A percentile compares a stretch with the other conserved stretches of the same genome.
Conservation (phyloP, 2,329 filamentous ascomycete genomes). For the Apiospora hydei region DNA sequence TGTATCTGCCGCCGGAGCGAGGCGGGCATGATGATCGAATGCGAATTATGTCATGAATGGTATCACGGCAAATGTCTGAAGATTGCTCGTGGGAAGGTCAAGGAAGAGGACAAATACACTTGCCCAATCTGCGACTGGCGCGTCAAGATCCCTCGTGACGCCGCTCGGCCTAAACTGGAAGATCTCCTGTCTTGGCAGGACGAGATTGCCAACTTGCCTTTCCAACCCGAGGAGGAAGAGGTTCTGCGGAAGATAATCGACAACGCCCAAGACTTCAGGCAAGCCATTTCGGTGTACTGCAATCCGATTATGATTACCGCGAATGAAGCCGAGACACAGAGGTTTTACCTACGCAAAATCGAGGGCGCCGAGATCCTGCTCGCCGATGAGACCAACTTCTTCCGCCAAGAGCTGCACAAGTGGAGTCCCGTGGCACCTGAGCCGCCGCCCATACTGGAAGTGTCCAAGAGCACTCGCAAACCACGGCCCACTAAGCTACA, state of each 20-base stretch:
- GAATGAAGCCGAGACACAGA: conserved; percentile 86
- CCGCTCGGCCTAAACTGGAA: conserved; percentile 92
- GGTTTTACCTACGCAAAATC: conserved; percentile 96
- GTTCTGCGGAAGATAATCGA: conserved; percentile 86
- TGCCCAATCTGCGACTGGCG: conserved; percentile 98
- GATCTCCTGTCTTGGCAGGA: conserved; percentile 85
- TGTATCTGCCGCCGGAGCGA: conserved; percentile 95
- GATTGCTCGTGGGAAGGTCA: conserved; percentile 96
- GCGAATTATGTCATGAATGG: conserved; percentile 98
- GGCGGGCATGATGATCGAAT: conserved; percentile 99
- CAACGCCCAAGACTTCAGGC: conserved; percentile 83
- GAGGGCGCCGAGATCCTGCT: conserved; percentile 95
- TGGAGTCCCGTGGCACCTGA: conserved; percentile 90
- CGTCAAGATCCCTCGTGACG: conserved; percentile 95
- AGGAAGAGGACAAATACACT: conserved; percentile 98
- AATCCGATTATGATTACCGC: conserved; percentile 82
- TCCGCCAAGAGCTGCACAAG: conserved; percentile 93
- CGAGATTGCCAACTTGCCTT: conserved; percentile 81
- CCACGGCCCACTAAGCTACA: conserved; percentile 96
- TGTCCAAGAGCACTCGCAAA: conserved; percentile 91
- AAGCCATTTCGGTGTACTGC: conserved; percentile 81
- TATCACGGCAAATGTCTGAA: conserved; percentile 99
- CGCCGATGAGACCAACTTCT: conserved; percentile 94
- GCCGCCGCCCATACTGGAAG: conserved; percentile 83
- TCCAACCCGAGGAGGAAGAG: conserved; percentile 95